A percentile compares a stretch with the other conserved stretches of the same genome.
phyloP scores from a whole-genome alignment of 805 yeast genomes.

The Starmerella kuoi region DNA sequence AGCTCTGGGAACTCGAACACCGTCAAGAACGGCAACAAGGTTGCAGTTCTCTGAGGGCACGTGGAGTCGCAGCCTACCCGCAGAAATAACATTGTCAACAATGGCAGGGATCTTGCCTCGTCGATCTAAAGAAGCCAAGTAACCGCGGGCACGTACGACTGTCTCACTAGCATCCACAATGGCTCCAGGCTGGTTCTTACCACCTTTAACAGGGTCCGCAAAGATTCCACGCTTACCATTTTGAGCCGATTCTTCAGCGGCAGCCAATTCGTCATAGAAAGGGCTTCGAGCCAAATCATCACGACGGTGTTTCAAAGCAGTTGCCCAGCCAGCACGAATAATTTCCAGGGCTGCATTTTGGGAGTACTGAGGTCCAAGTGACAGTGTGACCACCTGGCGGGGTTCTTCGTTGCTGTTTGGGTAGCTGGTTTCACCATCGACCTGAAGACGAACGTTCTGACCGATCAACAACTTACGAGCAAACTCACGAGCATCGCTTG shows the following conservation, averaged over 20 bases:
- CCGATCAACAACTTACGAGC: constrained; percentile 60
- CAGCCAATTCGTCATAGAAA: constrained; percentile 66
- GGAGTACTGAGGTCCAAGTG: constrained; percentile 33
- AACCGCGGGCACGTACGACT: constrained; percentile 58
- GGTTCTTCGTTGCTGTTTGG: constrained; percentile 53
- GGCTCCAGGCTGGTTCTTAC: constrained; percentile 37
- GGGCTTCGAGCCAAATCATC: constrained; percentile 59
- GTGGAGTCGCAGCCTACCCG: constrained; percentile 51
- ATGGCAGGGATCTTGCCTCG: constrained; percentile 53
- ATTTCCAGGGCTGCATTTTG: constrained; percentile 48
- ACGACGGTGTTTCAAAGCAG: constrained; percentile 67
- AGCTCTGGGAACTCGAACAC: constrained; percentile 40
- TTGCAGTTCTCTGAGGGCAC: constrained; percentile 62
- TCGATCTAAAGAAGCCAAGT: constrained; percentile 54
- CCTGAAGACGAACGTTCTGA: constrained; percentile 45
- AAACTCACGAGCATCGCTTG: constrained; percentile 59
- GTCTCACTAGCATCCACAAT: constrained; percentile 72
- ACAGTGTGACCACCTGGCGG: constrained; percentile 48
- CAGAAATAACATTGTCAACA: constrained; percentile 61
- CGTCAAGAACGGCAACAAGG: constrained; percentile 64
- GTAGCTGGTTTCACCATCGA: constrained; percentile 54
- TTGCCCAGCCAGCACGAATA: constrained; percentile 56
- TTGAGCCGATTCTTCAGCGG: constrained; percentile 50
- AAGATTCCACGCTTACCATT: constrained; percentile 50
- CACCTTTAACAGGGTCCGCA: constrained; percentile 23